These are phyloP conservation scores for Kodamaea laetipori DNA, from an alignment of 805 yeast genomes.

Conservation along the genomic window DNA sequence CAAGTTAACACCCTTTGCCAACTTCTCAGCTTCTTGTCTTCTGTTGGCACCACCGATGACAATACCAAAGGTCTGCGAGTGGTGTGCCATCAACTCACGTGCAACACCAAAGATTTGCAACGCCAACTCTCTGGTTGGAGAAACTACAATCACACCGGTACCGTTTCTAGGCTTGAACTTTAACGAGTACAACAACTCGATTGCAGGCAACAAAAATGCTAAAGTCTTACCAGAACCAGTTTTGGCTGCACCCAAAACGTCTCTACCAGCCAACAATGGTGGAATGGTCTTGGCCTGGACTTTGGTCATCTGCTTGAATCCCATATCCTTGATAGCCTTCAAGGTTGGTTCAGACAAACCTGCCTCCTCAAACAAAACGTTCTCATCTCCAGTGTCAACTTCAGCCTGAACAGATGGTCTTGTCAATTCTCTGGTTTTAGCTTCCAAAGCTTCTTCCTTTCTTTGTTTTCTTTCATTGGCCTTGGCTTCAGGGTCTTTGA, in stretches of 20 bases:
- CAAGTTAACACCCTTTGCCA: slow-evolving; percentile 89
- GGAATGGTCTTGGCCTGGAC: slow-evolving; percentile 97
- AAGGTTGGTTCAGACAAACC: slow-evolving; percentile 80
- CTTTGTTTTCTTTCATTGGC: slow-evolving; percentile 17
- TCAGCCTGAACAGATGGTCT: slow-evolving; percentile 33
- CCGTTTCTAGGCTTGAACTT: slow-evolving; percentile 98
- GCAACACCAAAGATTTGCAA: slow-evolving; percentile 98
- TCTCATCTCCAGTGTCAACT: slow-evolving; percentile 30
- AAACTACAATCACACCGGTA: slow-evolving; percentile 92
- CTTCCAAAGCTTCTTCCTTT: slow-evolving; percentile 21
- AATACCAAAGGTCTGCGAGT: slow-evolving; percentile 92
- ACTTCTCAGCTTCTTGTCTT: slow-evolving; percentile 94
- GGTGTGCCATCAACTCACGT: slow-evolving; percentile 85
- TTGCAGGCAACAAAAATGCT: slow-evolving; percentile 94
- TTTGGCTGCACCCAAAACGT: slow-evolving; percentile 98
- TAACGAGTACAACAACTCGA: slow-evolving; percentile 84
- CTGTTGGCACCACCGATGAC: slow-evolving; percentile 99
- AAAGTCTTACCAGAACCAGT: slow-evolving; percentile 98
- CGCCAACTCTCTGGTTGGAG: slow-evolving; percentile 98
- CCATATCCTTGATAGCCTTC: slow-evolving; percentile 83
- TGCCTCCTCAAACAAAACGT: slow-evolving; percentile 40
- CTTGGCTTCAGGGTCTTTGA: slow-evolving; percentile 43
- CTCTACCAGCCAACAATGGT: slow-evolving; percentile 93
- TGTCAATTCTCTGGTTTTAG: slow-evolving; percentile 25
- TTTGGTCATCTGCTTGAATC: slow-evolving; percentile 86